Evolutionary conservation across 2,329 filamentous ascomycete genomes (phyloP).

Genomic region (Pseudogymnoascus verrucosus): DNA sequence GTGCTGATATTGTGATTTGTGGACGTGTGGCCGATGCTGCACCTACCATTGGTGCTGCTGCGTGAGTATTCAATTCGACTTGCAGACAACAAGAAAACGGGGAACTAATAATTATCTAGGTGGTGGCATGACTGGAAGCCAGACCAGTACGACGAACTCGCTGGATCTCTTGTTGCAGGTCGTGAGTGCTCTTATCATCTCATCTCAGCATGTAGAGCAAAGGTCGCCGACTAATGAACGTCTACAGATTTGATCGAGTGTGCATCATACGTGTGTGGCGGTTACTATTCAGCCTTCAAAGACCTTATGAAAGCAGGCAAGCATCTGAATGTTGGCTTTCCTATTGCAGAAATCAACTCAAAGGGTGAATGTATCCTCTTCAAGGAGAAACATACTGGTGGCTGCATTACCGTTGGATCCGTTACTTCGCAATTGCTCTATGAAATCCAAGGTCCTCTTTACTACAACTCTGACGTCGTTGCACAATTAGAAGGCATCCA

Average conservation of each 20-base stretch:
- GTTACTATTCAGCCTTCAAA: conserved; percentile 23
- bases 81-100: not conserved
- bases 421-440: conserved; percentile 30
- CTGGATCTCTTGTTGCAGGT: conserved; percentile 29
- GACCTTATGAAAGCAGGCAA: not conserved
- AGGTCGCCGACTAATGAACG: not conserved
- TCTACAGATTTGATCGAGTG: conserved; percentile 24
- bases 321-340: conserved; percentile 16
- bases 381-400: conserved; percentile 11
- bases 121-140: conserved; percentile 37
- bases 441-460: conserved; percentile 32
- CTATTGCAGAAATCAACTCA: conserved; percentile 12
- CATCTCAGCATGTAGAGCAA: not conserved
- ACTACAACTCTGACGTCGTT: conserved; percentile 30
- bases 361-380: conserved; percentile 10
- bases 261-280: conserved; percentile 20
- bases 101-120: not conserved
- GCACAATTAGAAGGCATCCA: conserved; percentile 24
- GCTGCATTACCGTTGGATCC: conserved; percentile 20
- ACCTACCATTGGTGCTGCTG: conserved; percentile 34
- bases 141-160: conserved; percentile 30
- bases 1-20: conserved; percentile 37
- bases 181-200: conserved; percentile 1
- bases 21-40: conserved; percentile 37
- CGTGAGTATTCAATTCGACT: conserved; percentile 3